A percentile compares a stretch with the other conserved stretches of the same genome.
Conservation (phyloP, 345 rosid genomes). For the Raphanus sativus region DNA sequence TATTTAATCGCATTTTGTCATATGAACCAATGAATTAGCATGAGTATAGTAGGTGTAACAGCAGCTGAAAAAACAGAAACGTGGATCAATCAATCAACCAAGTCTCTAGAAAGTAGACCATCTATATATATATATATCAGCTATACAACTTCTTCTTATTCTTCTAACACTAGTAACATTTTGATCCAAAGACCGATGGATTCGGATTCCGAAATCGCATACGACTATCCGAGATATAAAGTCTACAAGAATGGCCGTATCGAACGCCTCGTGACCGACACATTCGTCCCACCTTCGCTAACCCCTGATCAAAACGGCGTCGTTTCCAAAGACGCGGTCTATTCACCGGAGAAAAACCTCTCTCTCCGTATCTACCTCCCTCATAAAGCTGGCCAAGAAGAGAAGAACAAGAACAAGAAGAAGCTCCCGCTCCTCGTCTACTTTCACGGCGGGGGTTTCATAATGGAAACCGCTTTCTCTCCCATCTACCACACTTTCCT, state of each 20-base stretch:
- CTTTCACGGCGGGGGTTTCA: slow-evolving; percentile 57
- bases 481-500: slow-evolving; percentile 30
- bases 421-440: slow-evolving; percentile 48
- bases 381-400: not conserved
- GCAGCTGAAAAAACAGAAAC: not conserved
- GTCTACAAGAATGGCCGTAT: not conserved
- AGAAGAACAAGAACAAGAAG: not conserved
- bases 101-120: not conserved
- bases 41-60: slow-evolving; percentile 1
- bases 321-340: not conserved
- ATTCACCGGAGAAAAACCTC: slow-evolving; percentile 4
- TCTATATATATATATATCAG: not conserved
- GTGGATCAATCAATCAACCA: not conserved
- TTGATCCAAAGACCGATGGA: not conserved
- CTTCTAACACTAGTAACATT: not conserved
- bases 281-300: not conserved
- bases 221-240: not conserved
- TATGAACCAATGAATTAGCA: not conserved
- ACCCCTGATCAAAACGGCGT: not conserved
- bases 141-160: not conserved
- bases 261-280: not conserved
- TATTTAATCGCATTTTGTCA: not conserved
- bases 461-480: slow-evolving; percentile 40
- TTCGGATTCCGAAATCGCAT: not conserved
- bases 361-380: not conserved